Base-by-base conservation (phyloP, 148 eudicot genomes). In the Chenopodium berlandieri region DNA sequence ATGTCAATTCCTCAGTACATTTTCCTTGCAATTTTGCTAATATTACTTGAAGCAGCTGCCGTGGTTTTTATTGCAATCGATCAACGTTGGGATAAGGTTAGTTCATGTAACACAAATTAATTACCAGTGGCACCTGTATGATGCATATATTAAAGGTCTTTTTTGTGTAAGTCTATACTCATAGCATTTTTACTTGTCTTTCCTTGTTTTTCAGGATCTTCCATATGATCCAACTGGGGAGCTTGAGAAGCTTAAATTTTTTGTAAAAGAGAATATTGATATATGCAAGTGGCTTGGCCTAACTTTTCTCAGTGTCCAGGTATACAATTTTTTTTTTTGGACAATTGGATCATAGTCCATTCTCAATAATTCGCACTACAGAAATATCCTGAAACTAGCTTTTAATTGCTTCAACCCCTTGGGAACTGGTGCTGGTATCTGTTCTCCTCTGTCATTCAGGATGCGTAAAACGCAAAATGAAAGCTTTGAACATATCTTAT, bases 161-260 rank as follows among this genome's bases (percentile, higher is more conserved):
- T 73, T 79, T 12, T 52, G 58, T 47, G 20, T 48, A 54, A 8
- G 73, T 8, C 71, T 23, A 65, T 73, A 70, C 25, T 44, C 20
- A 67, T 34, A 46, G 23, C 12, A 47, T 34, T 17, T 60, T 79
- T n/a, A 40, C 11, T 2, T 63, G 16, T 64, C 69, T 75, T 84
- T 68, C 50, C 25, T 52, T 48, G n/a, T 69, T 82, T 48, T 83
- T 58, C 82, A 94, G 97, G 94, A 88, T 90, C 87, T 94, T 84
- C 97, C 97, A 75, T 58, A 23, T 73, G 97, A 94, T 71, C 89
- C 92, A 80, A 94, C 97, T 71, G 97, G 95, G 73, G 94, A 89
- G 85, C 88, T 94, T 80, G 89, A 86, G 71, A 84, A 79, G 63
- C 64, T 94, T 17, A 89, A 83, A 60, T 48, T 76, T 78, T 94